A percentile compares a stretch with the other conserved stretches of the same genome.
Conservation (phyloP, 2,329 filamentous ascomycete species). For the Fusarium liriodendri region DNA sequence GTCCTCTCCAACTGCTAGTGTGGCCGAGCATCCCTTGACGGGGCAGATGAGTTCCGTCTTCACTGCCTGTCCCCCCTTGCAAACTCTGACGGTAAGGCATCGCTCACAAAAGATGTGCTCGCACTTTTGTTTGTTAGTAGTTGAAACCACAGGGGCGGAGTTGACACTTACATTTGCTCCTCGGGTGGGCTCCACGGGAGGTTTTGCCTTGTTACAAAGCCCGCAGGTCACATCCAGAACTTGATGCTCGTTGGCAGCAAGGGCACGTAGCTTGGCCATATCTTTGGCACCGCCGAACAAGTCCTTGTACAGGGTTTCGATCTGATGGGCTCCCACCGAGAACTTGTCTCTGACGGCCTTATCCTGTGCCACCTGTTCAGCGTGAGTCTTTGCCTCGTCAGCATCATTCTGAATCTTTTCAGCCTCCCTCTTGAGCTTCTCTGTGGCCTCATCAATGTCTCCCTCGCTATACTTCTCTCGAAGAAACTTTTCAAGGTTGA, state of each 20-base stretch:
- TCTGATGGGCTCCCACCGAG: not conserved
- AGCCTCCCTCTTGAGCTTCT: not conserved
- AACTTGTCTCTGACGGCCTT: not conserved
- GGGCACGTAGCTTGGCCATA: conserved; percentile 22
- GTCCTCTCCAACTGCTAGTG: not conserved
- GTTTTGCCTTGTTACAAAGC: not conserved
- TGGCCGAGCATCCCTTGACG: not conserved
- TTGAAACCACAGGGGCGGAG: too few species aligned
- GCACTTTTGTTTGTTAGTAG: conserved; percentile 45
- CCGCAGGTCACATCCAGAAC: conserved; percentile 1
- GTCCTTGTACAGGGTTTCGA: not conserved
- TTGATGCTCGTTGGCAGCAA: conserved; percentile 24
- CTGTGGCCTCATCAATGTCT: too few species aligned
- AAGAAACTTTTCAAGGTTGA: conserved; percentile 45
- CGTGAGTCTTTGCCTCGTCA: not conserved
- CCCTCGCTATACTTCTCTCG: not conserved
- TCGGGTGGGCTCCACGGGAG: not conserved
- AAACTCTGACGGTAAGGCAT: too few species aligned
- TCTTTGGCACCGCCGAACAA: conserved; percentile 35
- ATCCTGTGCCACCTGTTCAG: not conserved
- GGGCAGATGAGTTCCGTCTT: too few species aligned
- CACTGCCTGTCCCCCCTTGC: too few species aligned
- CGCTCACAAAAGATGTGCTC: conserved; percentile 41
- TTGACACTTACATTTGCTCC: conserved; percentile 10
- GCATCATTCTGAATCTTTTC: not conserved